Conservation (phyloP, 2,329 filamentous ascomycete species). For the Hortaea sp. region DNA sequence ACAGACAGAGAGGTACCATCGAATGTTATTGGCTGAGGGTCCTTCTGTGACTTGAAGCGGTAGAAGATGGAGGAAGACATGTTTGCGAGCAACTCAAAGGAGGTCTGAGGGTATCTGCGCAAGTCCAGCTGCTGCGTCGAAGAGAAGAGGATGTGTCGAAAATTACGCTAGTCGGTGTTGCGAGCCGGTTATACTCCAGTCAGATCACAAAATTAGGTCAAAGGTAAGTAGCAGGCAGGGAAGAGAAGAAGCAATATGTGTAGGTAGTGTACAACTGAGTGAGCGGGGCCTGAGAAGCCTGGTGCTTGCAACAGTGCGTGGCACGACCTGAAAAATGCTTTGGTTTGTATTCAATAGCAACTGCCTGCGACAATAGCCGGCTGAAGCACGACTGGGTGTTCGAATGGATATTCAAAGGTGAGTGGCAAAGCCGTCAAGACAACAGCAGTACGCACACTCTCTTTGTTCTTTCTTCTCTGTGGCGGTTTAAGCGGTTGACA, state of each 20-base stretch:
- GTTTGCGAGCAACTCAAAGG: slow-evolving; percentile 20
- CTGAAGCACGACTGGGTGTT: slow-evolving; percentile 1
- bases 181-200: too few species aligned
- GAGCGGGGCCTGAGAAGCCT: slow-evolving; percentile 8
- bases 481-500: neutral
- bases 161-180: too few species aligned
- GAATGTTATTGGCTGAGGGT: slow-evolving; percentile 87
- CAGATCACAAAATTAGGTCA: neutral
- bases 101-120: too few species aligned
- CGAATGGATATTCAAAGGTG: slow-evolving; percentile 1
- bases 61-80: slow-evolving; percentile 99
- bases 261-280: slow-evolving; percentile 17
- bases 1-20: slow-evolving; percentile 97
- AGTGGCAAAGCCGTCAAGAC: neutral
- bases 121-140: too few species aligned
- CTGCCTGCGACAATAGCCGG: slow-evolving; percentile 18
- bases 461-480: neutral
- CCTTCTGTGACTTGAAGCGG: slow-evolving; percentile 99
- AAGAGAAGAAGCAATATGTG: neutral
- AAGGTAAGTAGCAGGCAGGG: slow-evolving; percentile 2
- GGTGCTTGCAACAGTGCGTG: slow-evolving; percentile 11
- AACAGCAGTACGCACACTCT: neutral
- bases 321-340: slow-evolving; percentile 18
- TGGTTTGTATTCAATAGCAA: slow-evolving; percentile 19
- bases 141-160: too few species aligned